These are phyloP conservation scores for Erodium maritimum DNA, from an alignment of 345 rosid genomes.

Conservation along the genomic window DNA sequence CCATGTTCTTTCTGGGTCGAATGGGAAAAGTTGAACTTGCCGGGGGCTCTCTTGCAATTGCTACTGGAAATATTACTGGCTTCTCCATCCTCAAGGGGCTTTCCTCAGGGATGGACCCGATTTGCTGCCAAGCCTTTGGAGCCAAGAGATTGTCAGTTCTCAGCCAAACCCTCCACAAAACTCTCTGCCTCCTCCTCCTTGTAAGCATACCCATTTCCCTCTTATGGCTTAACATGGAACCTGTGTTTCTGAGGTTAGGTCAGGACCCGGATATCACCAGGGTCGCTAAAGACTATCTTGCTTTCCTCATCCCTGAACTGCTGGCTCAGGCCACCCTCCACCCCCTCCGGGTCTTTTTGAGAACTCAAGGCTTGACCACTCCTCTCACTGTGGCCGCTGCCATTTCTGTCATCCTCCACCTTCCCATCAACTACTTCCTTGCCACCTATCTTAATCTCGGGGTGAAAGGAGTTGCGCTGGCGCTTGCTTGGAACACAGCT, in stretches of 20 bases:
- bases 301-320: constrained; percentile 63
- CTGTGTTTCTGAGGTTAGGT: constrained; percentile 48
- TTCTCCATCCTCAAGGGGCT: constrained; percentile 67
- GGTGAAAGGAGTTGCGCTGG: constrained; percentile 57
- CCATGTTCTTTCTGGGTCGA: constrained; percentile 69
- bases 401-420: constrained; percentile 48
- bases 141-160: constrained; percentile 67
- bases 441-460: constrained; percentile 46
- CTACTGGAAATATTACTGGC: constrained; percentile 77
- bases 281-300: constrained; percentile 57
- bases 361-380: constrained; percentile 63
- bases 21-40: constrained; percentile 65
- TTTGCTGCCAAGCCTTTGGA: constrained; percentile 79
- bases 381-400: constrained; percentile 55
- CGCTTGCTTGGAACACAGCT: constrained; percentile 62
- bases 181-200: constrained; percentile 41
- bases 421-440: constrained; percentile 66
- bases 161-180: constrained; percentile 61
- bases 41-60: constrained; percentile 79
- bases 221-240: constrained; percentile 68
- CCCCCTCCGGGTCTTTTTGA: constrained; percentile 55
- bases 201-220: constrained; percentile 48
- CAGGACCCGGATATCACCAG: constrained; percentile 65
- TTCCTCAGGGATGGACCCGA: constrained; percentile 81
- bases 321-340: constrained; percentile 69